Evolutionary conservation across 108 stramenopile species (phyloP), one percentile per base, ranked within the genome.

Genomic region (Skeletonema marinoi): DNA sequence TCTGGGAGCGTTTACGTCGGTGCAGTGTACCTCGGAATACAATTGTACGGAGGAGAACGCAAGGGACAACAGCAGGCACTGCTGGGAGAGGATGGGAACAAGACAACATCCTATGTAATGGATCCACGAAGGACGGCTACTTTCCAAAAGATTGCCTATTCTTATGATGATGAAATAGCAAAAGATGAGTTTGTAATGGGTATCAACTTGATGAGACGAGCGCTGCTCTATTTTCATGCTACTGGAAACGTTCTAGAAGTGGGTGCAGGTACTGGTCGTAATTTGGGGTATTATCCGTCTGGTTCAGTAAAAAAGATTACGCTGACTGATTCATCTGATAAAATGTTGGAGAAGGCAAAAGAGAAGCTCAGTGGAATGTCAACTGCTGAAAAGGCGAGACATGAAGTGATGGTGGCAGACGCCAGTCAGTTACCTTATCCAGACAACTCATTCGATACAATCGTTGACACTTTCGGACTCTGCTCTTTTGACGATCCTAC

Each of bases 381-480:
- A 64, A 50, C 21, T 36, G 31, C 72, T 14, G 74, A 85, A 42
- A 75, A 48, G 44, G 36, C 19, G 54, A 50, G 81, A 25, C 91
- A 90, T 78, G 82, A 86, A 32, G 77, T 86, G 31, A 56, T 89
- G 6, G 70, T 74, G 56, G 92, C 78, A n/a, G 92, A 95, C 72
- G 82, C 90, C 48, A 56, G 73, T 2, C 70, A 82, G 14, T 56
- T 90, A 13, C n/a, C 69, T 11, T 94, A 91, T 75, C 77, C 86
- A 4, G 87, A 92, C 56, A 65, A 86, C 32, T 75, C 66, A 5
- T 96, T 95, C 74, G 96, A 96, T 78, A 93, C 94, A 2, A 88
- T 96, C 13, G 95, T 96, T 7, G 96, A 96, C 82, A 96, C 97
- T 1, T 98, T 98, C 77, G 96, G 97, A 13, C 84, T 98, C 14